Base-by-base conservation (phyloP, 768 basidiomycete species). In the Pisolithus marmoratus region DNA sequence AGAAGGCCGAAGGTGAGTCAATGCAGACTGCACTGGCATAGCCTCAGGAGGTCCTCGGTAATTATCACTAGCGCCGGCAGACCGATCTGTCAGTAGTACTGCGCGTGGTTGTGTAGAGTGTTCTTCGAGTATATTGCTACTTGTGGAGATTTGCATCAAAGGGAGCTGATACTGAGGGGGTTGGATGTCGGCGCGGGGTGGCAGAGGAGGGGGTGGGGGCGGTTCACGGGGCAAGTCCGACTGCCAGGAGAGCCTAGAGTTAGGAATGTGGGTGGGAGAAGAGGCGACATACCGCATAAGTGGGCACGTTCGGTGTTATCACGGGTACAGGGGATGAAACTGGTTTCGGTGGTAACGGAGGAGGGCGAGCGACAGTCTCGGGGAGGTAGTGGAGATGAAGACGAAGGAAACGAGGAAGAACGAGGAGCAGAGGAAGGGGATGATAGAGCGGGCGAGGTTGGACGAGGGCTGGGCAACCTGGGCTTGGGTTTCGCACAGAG, bases 401-500 rank as follows among this genome's bases (percentile, higher is more conserved):
- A 50, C 38, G 41, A 41, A 11, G 49, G 31, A 19, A 38, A 24
- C 51, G 40, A 60, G 9, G 44, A 37, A 31, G 34, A 56, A 52
- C 27, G 54, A 59, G 44, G 63, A 55, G 60, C 57, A 19, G 67
- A 47, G 6, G 60, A 38, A 24, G 55, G 31, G 38, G 58, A 40
- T 3, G 61, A 38, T 36, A 63, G 58, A 52, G 59, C 51, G 36
- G 61, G 46, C 29, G 62, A 52, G 58, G 58, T 54, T 57, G 56
- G 61, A 29, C 56, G 54, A 23, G 62, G 54, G 48, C 55, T 59
- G 34, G 62, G 40, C 20, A 66, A 54, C 60, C 73, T 78, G 15
- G 66, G 55, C 60, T 73, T 78, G 15, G 90, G 85, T 68, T 87
- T 92, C 29, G 94, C 84, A 65, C 94, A 96, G 15, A 98, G 82